phyloP scores from a whole-genome alignment of 1,284 basidiomycete genomes.

The Golubevia pallescens region DNA sequence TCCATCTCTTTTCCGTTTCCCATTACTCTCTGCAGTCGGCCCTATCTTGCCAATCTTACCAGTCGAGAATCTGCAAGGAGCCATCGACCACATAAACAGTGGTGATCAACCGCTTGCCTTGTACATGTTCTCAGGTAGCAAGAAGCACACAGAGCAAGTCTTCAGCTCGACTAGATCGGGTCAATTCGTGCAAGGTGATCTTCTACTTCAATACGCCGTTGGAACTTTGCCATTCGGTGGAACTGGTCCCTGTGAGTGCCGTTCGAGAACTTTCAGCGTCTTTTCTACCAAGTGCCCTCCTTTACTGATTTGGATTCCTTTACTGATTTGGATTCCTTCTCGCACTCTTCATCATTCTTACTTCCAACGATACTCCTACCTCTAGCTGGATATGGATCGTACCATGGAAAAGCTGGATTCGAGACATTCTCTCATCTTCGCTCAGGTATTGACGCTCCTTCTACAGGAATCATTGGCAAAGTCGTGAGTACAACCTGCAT shows the following conservation, averaged over 20 bases:
- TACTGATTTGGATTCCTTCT: no score
- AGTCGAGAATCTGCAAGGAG: constrained; percentile 67
- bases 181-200: constrained; percentile 33
- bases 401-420: constrained; percentile 68
- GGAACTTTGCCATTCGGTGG: constrained; percentile 70
- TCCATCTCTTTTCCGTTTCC: neutral
- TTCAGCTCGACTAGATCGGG: constrained; percentile 49
- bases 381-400: constrained; percentile 66
- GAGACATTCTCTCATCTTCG: constrained; percentile 69
- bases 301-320: neutral
- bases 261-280: constrained; percentile 68
- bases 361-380: neutral
- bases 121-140: constrained; percentile 76
- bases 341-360: no score
- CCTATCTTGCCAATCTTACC: constrained; percentile 79
- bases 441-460: constrained; percentile 66
- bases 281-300: constrained; percentile 66
- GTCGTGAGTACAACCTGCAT: no score
- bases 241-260: constrained; percentile 67
- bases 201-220: constrained; percentile 67
- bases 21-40: constrained; percentile 67
- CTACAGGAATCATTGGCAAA: neutral
- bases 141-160: constrained; percentile 71
- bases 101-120: constrained; percentile 77
- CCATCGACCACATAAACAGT: constrained; percentile 56